Percentiles rank a stretch among this genome's conserved stretches.
Conservation (phyloP, 495 filamentous ascomycete genomes). For the Monascus purpureus region DNA sequence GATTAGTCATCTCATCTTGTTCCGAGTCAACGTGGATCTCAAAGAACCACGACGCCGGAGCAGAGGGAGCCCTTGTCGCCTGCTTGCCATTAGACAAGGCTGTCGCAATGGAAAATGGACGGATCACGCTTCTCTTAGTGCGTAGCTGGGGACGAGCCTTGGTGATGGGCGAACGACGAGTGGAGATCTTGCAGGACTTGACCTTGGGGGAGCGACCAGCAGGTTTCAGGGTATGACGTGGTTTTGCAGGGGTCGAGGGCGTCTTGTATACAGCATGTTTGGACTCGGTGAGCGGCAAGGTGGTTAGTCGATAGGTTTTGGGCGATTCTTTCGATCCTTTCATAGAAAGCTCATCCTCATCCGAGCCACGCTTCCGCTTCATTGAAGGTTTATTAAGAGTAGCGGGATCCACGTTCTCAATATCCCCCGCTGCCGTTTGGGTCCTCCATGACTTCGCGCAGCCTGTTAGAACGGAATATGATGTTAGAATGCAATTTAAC, state of each 20-base stretch:
- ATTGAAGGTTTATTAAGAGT: constrained; percentile 42
- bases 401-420: constrained; percentile 71
- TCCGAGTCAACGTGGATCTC: constrained; percentile 87
- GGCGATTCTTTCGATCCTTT: constrained; percentile 23
- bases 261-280: constrained; percentile 11
- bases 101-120: constrained; percentile 66
- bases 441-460: constrained; percentile 2
- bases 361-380: constrained; percentile 44
- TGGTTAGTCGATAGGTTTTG: constrained; percentile 24
- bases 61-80: constrained; percentile 15
- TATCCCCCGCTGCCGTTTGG: constrained; percentile 16
- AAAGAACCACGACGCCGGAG: constrained; percentile 69
- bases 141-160: constrained; percentile 39
- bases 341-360: constrained; percentile 33
- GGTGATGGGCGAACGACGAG: constrained; percentile 23
- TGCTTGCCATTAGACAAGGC: constrained; percentile 39
- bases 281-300: constrained; percentile 16
- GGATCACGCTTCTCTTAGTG: constrained; percentile 20
- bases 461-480: background rate
- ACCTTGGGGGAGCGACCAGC: constrained; percentile 27
- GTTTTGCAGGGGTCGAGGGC: constrained; percentile 21
- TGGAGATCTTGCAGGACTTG: constrained; percentile 19
- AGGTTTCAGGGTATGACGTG: constrained; percentile 21
- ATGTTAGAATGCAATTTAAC: background rate
- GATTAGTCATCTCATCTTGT: constrained; percentile 76